Conservation (phyloP, 106 monocot genomes). For the Platanthera zijinensis region DNA sequence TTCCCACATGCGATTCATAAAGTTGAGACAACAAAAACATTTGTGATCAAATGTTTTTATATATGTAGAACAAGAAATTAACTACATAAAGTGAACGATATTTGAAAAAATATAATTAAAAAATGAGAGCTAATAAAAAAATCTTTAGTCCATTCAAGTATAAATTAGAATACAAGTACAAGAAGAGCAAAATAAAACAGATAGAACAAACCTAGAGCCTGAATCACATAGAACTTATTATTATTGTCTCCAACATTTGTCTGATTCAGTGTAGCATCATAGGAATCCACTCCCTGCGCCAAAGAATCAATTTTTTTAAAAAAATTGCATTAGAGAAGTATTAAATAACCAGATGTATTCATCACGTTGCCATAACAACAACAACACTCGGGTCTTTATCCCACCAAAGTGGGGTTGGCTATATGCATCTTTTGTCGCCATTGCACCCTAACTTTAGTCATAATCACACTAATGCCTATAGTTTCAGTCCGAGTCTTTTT, state of each 20-base stretch:
- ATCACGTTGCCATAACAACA: no score
- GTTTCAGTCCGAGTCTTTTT: no score
- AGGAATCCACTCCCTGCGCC: slow-evolving; percentile 62
- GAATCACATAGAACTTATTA: slow-evolving; percentile 91
- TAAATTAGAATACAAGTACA: background rate
- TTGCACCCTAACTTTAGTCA: no score
- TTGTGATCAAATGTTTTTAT: background rate
- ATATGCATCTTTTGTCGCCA: no score
- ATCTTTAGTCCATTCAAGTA: background rate
- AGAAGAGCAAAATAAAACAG: slow-evolving; percentile 1
- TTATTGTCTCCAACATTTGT: slow-evolving; percentile 89
- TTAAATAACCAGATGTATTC: no score
- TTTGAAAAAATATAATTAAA: background rate
- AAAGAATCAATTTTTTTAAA: slow-evolving; percentile 8
- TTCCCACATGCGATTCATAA: no score
- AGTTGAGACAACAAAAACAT: no score
- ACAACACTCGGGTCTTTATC: no score
- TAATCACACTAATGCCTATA: no score
- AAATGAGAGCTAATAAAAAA: background rate
- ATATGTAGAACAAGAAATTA: background rate
- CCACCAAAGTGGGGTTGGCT: no score
- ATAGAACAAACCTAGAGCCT: slow-evolving; percentile 63
- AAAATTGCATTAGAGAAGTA: background rate
- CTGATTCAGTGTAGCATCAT: slow-evolving; percentile 83
- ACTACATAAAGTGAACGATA: background rate